phyloP scores from a whole-genome alignment of 441 rosid genomes.

The Codiaeum variegatum region DNA sequence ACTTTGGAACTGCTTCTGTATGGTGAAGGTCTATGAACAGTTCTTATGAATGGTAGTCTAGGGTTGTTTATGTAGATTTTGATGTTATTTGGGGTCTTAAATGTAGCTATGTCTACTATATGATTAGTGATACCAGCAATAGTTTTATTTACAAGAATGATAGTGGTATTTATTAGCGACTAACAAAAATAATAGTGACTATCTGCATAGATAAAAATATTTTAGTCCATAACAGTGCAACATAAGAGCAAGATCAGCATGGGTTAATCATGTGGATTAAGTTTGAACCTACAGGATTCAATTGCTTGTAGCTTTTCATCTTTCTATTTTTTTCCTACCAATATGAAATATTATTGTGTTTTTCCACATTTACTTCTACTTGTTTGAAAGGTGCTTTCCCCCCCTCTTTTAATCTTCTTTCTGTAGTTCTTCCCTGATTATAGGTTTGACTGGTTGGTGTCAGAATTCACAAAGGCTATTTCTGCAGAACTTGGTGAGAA shows the following conservation, averaged over 20 bases:
- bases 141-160: background rate
- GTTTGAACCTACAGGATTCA: background rate
- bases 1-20: background rate
- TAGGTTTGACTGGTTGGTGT: conserved; percentile 73
- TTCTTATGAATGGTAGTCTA: background rate
- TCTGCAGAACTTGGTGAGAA: conserved; percentile 80
- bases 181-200: background rate
- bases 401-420: conserved; percentile 14
- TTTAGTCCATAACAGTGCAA: background rate
- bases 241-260: background rate
- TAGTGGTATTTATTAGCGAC: background rate
- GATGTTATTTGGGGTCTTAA: background rate
- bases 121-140: background rate
- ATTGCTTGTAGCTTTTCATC: background rate
- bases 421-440: conserved; percentile 73
- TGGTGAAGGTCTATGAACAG: background rate
- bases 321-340: background rate
- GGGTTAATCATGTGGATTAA: background rate
- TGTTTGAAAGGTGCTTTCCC: background rate
- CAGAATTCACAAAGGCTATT: conserved; percentile 59
- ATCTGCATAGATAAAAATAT: too few relatives aligned
- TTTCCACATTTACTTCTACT: conserved; percentile 1
- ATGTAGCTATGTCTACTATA: background rate
- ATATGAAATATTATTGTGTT: background rate
- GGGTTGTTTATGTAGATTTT: background rate